A percentile compares a stretch with the other conserved stretches of the same genome.
phyloP scores from a whole-genome alignment of 108 stramenopile genomes.

The Skeletonema grethae region DNA sequence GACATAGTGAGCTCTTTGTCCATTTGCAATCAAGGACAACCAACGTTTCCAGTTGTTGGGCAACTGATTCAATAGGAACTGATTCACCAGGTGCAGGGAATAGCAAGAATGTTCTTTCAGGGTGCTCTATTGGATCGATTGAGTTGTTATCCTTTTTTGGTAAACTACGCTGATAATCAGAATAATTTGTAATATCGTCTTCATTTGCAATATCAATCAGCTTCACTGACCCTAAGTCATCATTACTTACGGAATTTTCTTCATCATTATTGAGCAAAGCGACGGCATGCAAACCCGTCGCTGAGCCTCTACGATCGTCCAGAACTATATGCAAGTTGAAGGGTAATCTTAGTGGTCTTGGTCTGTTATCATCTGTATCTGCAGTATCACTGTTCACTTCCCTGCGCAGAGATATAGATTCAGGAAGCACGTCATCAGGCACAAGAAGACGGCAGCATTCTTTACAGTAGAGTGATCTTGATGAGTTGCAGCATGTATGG shows the following conservation, averaged over 20 bases:
- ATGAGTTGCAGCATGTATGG: slow-evolving; percentile 56
- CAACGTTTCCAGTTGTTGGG: slow-evolving; percentile 46
- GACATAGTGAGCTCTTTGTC: slow-evolving; percentile 39
- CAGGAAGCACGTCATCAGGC: slow-evolving; percentile 54
- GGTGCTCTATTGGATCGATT: slow-evolving; percentile 15
- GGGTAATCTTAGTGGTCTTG: slow-evolving; percentile 49
- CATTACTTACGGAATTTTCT: not conserved
- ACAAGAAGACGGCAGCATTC: slow-evolving; percentile 65
- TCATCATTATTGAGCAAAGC: slow-evolving; percentile 35
- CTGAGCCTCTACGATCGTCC: slow-evolving; percentile 62
- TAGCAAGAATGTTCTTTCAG: slow-evolving; percentile 50
- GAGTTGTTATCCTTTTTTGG: slow-evolving; percentile 4
- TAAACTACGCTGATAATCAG: not conserved
- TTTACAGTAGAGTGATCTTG: slow-evolving; percentile 71
- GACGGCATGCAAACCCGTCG: slow-evolving; percentile 70
- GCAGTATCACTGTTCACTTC: not conserved
- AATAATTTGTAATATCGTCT: slow-evolving; percentile 30
- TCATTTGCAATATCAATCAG: slow-evolving; percentile 32
- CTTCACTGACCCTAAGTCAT: slow-evolving; percentile 12
- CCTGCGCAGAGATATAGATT: slow-evolving; percentile 34
- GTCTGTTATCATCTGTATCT: not conserved
- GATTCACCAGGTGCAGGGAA: slow-evolving; percentile 66
- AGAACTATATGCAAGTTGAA: slow-evolving; percentile 70
- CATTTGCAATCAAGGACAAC: slow-evolving; percentile 80
- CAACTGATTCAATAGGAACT: slow-evolving; percentile 61